phyloP scores from a whole-genome alignment of 192 early-diverging fungal genomes.

The Backusella parvicylindrica region DNA sequence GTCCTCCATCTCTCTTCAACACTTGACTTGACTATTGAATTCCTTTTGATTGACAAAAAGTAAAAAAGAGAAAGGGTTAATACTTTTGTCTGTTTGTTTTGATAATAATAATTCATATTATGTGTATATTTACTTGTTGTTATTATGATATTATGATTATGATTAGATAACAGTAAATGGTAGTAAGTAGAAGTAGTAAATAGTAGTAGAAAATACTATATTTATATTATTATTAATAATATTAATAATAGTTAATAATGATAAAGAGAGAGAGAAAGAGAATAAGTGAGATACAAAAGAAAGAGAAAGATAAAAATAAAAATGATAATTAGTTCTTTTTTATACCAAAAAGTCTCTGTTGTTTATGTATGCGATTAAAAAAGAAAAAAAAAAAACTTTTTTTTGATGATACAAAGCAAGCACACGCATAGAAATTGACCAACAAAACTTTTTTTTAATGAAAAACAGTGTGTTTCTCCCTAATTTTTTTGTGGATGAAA shows the following conservation, averaged over 20 bases:
- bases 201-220: not conserved
- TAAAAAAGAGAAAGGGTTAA: not conserved
- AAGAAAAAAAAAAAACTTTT: not conserved
- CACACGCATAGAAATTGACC: no score
- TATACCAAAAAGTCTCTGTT: not conserved
- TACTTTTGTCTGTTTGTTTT: no score
- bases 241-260: not conserved
- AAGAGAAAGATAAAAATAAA: not conserved
- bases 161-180: not conserved
- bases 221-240: not conserved
- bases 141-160: not conserved
- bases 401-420: not conserved
- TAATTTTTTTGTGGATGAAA: not conserved
- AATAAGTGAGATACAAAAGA: no score
- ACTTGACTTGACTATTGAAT: not conserved
- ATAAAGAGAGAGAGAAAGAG: not conserved
- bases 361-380: not conserved
- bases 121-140: not conserved
- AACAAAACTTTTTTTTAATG: not conserved
- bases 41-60: not conserved
- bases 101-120: not conserved
- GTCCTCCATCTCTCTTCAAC: conserved; percentile 42
- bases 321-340: not conserved
- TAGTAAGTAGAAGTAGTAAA: not conserved
- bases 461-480: no score